Evolutionary conservation across 1,139 yeast species (phyloP).

Genomic region (Tardiomyces digboiensis): DNA sequence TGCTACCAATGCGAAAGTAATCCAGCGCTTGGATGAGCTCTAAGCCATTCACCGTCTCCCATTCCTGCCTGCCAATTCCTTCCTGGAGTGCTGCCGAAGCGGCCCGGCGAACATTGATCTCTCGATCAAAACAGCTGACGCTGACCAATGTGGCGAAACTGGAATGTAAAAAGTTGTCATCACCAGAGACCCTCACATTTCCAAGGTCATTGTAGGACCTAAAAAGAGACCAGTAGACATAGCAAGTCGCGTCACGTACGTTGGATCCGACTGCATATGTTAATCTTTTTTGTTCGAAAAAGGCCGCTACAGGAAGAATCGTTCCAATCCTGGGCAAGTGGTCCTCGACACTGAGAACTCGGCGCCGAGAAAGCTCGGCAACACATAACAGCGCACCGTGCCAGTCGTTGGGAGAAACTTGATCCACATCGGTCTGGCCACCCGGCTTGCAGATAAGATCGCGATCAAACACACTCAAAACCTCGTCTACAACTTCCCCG

Average conservation of each 20-base stretch:
- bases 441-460: conserved; percentile 9
- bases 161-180: not conserved
- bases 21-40: conserved; percentile 51
- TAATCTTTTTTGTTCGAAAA: conserved; percentile 42
- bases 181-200: conserved; percentile 29
- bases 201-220: conserved; percentile 26
- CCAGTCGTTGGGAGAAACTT: conserved; percentile 29
- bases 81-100: conserved; percentile 86
- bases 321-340: conserved; percentile 20
- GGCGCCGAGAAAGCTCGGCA: conserved; percentile 35
- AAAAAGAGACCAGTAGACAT: conserved; percentile 57
- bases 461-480: conserved; percentile 23
- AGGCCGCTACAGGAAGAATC: conserved; percentile 34
- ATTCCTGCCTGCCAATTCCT: conserved; percentile 55
- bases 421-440: conserved; percentile 9
- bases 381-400: conserved; percentile 37
- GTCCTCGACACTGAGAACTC: conserved; percentile 12
- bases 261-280: conserved; percentile 52
- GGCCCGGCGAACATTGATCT: conserved; percentile 67
- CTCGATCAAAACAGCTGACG: conserved; percentile 59
- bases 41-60: conserved; percentile 29
- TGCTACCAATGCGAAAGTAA: conserved; percentile 35
- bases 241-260: conserved; percentile 79
- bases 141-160: conserved; percentile 29
- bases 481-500: conserved; percentile 25